Evolutionary conservation across 2,329 filamentous ascomycete species (phyloP), one percentile per base, ranked within the genome.

Genomic region (Sporothrix phasma): DNA sequence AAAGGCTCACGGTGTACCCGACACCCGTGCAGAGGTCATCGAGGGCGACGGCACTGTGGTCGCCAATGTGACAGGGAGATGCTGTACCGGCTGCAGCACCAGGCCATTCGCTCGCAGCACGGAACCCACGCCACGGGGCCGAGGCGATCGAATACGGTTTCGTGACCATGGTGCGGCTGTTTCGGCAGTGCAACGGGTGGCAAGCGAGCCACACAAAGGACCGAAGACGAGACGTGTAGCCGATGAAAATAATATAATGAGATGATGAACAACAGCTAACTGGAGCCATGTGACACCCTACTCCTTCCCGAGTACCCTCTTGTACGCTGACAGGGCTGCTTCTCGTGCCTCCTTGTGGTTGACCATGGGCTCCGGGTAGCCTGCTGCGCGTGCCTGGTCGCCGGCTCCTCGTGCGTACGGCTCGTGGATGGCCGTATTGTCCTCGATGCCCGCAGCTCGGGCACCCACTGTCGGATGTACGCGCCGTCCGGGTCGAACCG

Each of bases 401-500:
- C 74, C 82, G 0, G 80, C 86, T 0, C 88, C 86, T 56, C 86
- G 81, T 2, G 78, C 82, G 73, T 92, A 93, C 0, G 92, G 92
- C 68, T 92, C 90, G 73, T 96, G 91, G 3, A 96, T 84, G 8
- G 86, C 88, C 67, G 85, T 87, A 0, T 84, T 86, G 70, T 82
- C 72, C 2, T 93, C 87, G 69, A 93, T 74, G 0, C 74, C 29
- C 76, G 79, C 66, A 96, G 76, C 75, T 96, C 92, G 0, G 86
- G 86, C 8, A 96, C 79, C 91, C 91, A 96, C 65, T 84, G 84
- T 43, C 88, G 81, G 64, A 96, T 95, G 72, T 93, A 96, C 17
- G 85, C 84, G 0, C 91, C 92, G 0, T 88, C 79, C 0, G 82
- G 78, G 72, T 96, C 92, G 69, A 95, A 96, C 74, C 88, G 92